These are phyloP conservation scores for Diplocarpon rosae DNA, from an alignment of 2,329 filamentous ascomycete genomes.

Conservation along the genomic window DNA sequence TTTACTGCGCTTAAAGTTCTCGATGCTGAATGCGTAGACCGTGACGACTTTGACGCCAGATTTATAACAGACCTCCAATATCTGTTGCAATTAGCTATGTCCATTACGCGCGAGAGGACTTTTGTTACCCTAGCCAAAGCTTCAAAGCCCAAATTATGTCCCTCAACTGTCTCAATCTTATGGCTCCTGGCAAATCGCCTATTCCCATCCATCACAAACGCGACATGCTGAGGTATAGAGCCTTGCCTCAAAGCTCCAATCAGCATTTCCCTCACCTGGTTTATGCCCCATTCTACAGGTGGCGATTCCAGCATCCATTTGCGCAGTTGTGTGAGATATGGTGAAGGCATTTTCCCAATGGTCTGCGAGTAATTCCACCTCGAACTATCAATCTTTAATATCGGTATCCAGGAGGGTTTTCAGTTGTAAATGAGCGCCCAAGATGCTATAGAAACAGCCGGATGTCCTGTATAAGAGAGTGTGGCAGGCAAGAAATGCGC, in stretches of 20 bases:
- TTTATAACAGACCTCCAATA: constrained; percentile 97
- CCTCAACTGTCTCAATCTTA: constrained; percentile 92
- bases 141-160: constrained; percentile 92
- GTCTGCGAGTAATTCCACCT: no score
- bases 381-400: no score
- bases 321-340: constrained; percentile 49
- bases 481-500: background rate
- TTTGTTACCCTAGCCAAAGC: constrained; percentile 65
- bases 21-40: constrained; percentile 96
- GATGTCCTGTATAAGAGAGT: background rate
- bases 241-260: constrained; percentile 85
- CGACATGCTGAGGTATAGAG: constrained; percentile 85
- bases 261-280: constrained; percentile 67
- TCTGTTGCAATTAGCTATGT: constrained; percentile 36
- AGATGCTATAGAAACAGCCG: background rate
- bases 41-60: constrained; percentile 93
- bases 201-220: constrained; percentile 99
- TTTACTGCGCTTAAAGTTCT: constrained; percentile 95
- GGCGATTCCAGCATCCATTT: constrained; percentile 80
- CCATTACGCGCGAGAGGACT: constrained; percentile 18
- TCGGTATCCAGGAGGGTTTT: background rate
- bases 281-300: constrained; percentile 81
- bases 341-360: constrained; percentile 33
- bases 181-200: constrained; percentile 80
- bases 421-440: background rate